Percentiles rank a stretch among this genome's conserved stretches.
phyloP scores from a whole-genome alignment of 139 green algal species.

The Desmodesmus armatus region DNA sequence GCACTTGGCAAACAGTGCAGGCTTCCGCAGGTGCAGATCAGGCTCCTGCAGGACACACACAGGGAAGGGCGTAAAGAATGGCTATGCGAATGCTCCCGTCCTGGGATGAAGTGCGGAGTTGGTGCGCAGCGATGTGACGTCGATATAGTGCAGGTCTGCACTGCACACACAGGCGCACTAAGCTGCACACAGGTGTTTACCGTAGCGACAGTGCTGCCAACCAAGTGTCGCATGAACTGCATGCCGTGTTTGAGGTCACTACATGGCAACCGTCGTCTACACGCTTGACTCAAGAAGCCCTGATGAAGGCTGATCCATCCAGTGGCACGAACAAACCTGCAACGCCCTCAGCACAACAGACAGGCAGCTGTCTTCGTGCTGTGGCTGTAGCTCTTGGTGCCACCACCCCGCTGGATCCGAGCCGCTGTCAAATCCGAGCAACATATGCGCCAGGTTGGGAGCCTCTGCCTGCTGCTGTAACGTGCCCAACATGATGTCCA shows the following conservation, averaged over 20 bases:
- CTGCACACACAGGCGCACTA: not conserved
- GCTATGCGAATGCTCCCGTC: too few relatives aligned
- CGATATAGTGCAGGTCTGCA: not conserved
- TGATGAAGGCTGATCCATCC: too few relatives aligned
- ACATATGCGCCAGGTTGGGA: slow-evolving; percentile 81
- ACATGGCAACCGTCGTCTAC: too few relatives aligned
- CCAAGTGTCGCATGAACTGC: too few relatives aligned
- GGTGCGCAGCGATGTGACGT: not conserved
- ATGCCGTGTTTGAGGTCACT: too few relatives aligned
- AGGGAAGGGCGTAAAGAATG: not conserved
- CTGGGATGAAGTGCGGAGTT: not conserved
- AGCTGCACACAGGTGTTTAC: not conserved
- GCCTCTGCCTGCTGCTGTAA: slow-evolving; percentile 46
- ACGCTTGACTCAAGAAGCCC: too few relatives aligned
- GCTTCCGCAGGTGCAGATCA: slow-evolving; percentile 44
- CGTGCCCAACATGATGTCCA: slow-evolving; percentile 24
- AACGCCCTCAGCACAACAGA: slow-evolving; percentile 15
- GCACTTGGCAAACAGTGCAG: slow-evolving; percentile 68
- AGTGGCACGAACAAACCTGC: not conserved
- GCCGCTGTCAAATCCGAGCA: slow-evolving; percentile 80
- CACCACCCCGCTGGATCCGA: slow-evolving; percentile 46
- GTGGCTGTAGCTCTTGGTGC: not conserved
- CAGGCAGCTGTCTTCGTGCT: slow-evolving; percentile 16
- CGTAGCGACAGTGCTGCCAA: not conserved
- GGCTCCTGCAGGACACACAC: slow-evolving; percentile 5